Base-by-base conservation (phyloP, 805 yeast genomes). In the Starmera amethionina region DNA sequence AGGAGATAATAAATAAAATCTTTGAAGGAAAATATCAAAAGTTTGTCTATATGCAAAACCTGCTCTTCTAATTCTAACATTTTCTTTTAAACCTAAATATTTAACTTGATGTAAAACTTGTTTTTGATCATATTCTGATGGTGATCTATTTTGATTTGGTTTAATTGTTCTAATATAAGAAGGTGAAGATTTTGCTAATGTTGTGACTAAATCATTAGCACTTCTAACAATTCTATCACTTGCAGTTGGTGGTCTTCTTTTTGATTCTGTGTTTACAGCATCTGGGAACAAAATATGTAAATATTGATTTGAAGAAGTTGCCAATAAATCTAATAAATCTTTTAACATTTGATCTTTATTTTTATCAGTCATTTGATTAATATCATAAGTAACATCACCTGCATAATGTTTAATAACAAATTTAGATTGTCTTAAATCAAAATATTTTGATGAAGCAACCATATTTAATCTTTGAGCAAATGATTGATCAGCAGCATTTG, bases 31-130 rank as follows among this genome's bases (percentile, higher is more conserved):
- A 60, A 89, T 89, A 44, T 93, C 97, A 62, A 88, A 93, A 0
- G 96, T 85, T 49, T 94, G 95, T 64, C 98, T 81, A 56, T 89
- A 93, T 1, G 98, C 98, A 62, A 93, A 93, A 37, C 98, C 98
- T 0, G 98, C 97, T 68, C 98, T 82, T 70, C 98, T 79, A 50
- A 93, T 93, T 47, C 97, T 77, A 38, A 93, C 97, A 61, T 93
- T 93, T 62, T 93, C 98, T 56, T 93, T 93, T 61, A 93, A 69
- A 58, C 98, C 98, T 49, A 93, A 71, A 61, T 93, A 93, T 56
- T 93, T 93, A 49, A 93, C 82, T 66, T 93, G 98, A 62, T 93
- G 98, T 49, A 93, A 68, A 8, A 93, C 98, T 48, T 88, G 95
- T 41, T 75, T 77, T 42, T 78, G 79, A 55, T 89, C 95, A 58